Conservation (phyloP, 768 basidiomycete genomes). For the Suillus alpinus region DNA sequence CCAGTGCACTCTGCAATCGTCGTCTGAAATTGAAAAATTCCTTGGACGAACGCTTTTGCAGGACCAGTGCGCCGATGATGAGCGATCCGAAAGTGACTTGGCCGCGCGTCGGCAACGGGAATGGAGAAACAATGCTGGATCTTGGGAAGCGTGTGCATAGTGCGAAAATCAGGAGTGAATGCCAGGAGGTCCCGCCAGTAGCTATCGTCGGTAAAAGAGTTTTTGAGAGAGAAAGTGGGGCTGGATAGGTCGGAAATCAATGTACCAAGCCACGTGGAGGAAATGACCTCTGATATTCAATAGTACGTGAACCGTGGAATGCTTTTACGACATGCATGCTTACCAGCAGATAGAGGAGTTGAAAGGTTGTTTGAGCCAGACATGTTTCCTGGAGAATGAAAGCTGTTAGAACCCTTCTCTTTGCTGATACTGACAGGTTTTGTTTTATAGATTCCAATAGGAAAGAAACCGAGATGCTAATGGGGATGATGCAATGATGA, state of each 20-base stretch:
- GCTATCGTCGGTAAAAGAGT: conserved; percentile 1
- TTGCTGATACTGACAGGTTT: background rate
- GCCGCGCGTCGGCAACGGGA: background rate
- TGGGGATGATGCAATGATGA: no score
- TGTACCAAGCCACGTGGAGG: background rate
- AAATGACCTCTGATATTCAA: background rate
- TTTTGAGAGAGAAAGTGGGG: background rate
- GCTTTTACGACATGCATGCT: no score
- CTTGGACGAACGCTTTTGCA: background rate
- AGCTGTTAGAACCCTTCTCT: background rate
- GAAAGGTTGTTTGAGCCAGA: background rate
- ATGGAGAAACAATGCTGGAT: background rate
- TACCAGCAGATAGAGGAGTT: background rate
- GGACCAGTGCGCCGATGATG: background rate
- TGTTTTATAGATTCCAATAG: background rate
- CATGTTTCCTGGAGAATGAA: background rate
- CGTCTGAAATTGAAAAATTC: conserved; percentile 2
- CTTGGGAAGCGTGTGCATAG: background rate
- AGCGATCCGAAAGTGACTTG: background rate
- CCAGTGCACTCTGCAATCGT: background rate
- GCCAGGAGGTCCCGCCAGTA: conserved; percentile 7
- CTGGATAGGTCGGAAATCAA: conserved; percentile 1
- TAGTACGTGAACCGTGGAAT: no score
- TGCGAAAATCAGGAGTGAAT: conserved; percentile 3
- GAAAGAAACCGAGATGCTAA: no score